Percentiles rank a stretch among this genome's conserved stretches.
Conservation (phyloP, 2,329 filamentous ascomycete species). For the Boeremia lycopersici region DNA sequence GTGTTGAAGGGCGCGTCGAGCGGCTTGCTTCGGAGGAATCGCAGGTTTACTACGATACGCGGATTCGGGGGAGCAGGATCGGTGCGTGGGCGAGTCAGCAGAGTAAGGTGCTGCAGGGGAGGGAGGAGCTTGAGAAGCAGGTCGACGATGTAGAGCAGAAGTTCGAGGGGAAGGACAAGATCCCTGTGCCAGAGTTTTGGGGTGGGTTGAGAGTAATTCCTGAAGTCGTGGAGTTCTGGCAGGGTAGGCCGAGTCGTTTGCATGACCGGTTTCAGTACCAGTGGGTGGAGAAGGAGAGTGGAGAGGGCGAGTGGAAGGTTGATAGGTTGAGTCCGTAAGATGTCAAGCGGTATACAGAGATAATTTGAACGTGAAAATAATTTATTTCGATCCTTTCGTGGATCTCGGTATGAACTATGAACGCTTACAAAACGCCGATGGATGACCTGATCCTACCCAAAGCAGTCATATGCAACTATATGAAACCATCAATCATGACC, state of each 20-base stretch:
- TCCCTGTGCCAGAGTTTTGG: constrained; percentile 94
- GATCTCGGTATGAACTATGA: constrained; percentile 13
- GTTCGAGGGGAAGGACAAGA: constrained; percentile 77
- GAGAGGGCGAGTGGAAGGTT: constrained; percentile 65
- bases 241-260: constrained; percentile 84
- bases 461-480: constrained; percentile 14
- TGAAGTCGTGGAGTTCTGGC: constrained; percentile 92
- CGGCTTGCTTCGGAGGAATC: constrained; percentile 73
- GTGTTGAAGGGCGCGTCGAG: constrained; percentile 80
- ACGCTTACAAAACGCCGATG: constrained; percentile 17
- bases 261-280: constrained; percentile 94
- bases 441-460: constrained; percentile 13
- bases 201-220: constrained; percentile 87
- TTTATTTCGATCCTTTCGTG: constrained; percentile 15
- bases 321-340: constrained; percentile 73
- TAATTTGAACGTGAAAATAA: background rate
- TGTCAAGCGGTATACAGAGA: too few species aligned
- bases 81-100: constrained; percentile 95
- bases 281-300: constrained; percentile 56
- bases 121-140: constrained; percentile 75
- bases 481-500: constrained; percentile 16
- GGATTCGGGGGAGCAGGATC: constrained; percentile 79
- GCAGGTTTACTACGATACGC: constrained; percentile 66
- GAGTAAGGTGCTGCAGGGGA: constrained; percentile 74
- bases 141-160: constrained; percentile 76